These are phyloP conservation scores for Pichia terricola DNA, from an alignment of 1,139 yeast species.

Conservation along the genomic window DNA sequence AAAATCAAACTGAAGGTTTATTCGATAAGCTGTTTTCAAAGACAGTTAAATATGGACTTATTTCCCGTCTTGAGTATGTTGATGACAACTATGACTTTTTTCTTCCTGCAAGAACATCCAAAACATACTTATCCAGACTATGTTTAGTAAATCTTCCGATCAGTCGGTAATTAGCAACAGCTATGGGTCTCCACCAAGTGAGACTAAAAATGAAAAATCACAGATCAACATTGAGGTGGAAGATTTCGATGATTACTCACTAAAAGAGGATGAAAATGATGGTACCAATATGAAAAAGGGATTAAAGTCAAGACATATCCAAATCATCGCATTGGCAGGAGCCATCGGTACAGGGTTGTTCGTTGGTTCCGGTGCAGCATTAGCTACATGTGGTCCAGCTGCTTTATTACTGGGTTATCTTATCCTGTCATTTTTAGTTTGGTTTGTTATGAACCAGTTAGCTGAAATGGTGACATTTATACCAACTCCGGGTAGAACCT, in stretches of 20 bases:
- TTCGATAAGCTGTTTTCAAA: too few species aligned
- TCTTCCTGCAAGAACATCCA: too few species aligned
- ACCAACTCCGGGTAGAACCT: constrained; percentile 38
- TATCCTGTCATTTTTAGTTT: constrained; percentile 42
- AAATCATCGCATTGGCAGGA: constrained; percentile 72
- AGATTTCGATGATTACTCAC: not conserved
- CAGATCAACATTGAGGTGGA: not conserved
- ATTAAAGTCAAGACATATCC: constrained; percentile 37
- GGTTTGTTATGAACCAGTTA: constrained; percentile 46
- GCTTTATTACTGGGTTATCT: constrained; percentile 39
- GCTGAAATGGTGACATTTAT: constrained; percentile 58
- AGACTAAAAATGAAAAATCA: not conserved
- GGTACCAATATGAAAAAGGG: constrained; percentile 10
- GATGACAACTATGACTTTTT: too few species aligned
- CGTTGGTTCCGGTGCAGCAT: constrained; percentile 41
- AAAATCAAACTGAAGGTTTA: too few species aligned
- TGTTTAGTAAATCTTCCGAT: too few species aligned
- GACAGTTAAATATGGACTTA: too few species aligned
- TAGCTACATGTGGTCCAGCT: constrained; percentile 42
- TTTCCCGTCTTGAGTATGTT: too few species aligned
- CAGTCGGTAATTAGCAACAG: too few species aligned
- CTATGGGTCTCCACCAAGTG: too few species aligned
- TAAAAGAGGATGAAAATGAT: not conserved
- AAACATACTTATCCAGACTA: too few species aligned
- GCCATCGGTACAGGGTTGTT: constrained; percentile 68